Evolutionary conservation across 805 yeast species (phyloP), one percentile per base, ranked within the genome.

Genomic region (Brettanomyces naardenensis): DNA sequence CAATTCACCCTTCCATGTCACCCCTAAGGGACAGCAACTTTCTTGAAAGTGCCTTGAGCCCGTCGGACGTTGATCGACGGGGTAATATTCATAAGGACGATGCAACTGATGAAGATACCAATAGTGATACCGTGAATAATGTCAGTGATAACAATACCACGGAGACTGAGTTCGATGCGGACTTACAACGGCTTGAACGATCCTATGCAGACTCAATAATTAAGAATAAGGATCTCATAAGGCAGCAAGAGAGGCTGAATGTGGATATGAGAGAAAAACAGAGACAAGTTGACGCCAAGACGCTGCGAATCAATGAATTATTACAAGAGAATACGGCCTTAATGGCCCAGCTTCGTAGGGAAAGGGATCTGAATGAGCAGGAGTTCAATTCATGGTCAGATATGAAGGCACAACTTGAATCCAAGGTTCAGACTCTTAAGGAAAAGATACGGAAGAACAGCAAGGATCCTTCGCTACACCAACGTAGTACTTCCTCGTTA

Each of bases 241-340:
- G 51, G n/a, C 68, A 64, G 30, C 53, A 54, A 38, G 68, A 64
- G 39, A 48, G 55, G 33, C 44, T 62, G 10, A 66, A 63, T 35
- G 33, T 44, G 27, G 69, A 63, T 26, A 33, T 67, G 5, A 35
- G 44, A 19, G 17, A 38, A 9, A 60, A 56, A 35, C 62, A 59
- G 32, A 46, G 47, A 32, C 53, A 52, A 19, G 23, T 58, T 7
- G 45, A 53, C 17, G 18, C 35, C 9, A 53, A 53, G 29, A 44
- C 51, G 3, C 44, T 39, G 11, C 44, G 51, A 36, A 49, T 62
- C 7, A 51, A 53, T 37, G 59, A 50, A 27, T 42, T 61, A 19
- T 35, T 49, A 13, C 50, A 49, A 28, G 59, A 56, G 45, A 47
- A 46, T 41, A 22, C 43, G 46, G 13, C 42, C 38, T 14, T 43